Base-by-base conservation (phyloP, 2,329 filamentous ascomycete genomes). In the Aspergillus eucalypticola region DNA sequence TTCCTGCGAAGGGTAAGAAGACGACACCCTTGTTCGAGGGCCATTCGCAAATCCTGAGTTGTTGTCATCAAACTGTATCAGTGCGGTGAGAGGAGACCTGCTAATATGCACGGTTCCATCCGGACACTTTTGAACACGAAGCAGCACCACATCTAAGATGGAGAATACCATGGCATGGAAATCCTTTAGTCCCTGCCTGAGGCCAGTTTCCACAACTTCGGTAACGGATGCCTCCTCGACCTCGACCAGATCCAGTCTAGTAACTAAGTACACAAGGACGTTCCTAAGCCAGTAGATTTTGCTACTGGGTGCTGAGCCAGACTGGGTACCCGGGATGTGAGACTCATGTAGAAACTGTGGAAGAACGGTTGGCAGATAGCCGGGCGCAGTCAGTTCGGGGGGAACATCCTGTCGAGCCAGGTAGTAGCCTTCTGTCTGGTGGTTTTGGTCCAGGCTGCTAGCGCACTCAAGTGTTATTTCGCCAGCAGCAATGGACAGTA, bases 91-190 rank as follows among this genome's bases (percentile, higher is more conserved):
- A 29, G 54, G 54, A 10, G 62, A 61, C 27, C 63, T 63, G 15
- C 32, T 35, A 11, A 67, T 25, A 11, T 58, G 48, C 15, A 61
- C 35, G 5, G 8, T 27, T 13, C 56, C 58, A 13, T 54, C 39
- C 8, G 51, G n/a, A 5, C 29, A n/a, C 11, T 32, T 56, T n/a
- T 59, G 35, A 11, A 63, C 61, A 23, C 60, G 59, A 11, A 66
- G 46, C 13, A 67, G 23, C 17, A 67, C 32, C 35, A 65, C 49
- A 29, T 66, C 64, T 27, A 64, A 3, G 13, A 67, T 60, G 2
- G 66, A 66, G 44, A 66, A 65, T 2, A 65, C 63, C 52, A 67
- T 53, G 8, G 58, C 66, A 53, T 59, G 52, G 41, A 67, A 67
- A 5, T 54, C 27, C 2, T 53, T 52, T 3, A 44, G 17, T 15